Base-by-base conservation (phyloP, 2,329 filamentous ascomycete genomes). In the Tolypocladium cylindrosporum region DNA sequence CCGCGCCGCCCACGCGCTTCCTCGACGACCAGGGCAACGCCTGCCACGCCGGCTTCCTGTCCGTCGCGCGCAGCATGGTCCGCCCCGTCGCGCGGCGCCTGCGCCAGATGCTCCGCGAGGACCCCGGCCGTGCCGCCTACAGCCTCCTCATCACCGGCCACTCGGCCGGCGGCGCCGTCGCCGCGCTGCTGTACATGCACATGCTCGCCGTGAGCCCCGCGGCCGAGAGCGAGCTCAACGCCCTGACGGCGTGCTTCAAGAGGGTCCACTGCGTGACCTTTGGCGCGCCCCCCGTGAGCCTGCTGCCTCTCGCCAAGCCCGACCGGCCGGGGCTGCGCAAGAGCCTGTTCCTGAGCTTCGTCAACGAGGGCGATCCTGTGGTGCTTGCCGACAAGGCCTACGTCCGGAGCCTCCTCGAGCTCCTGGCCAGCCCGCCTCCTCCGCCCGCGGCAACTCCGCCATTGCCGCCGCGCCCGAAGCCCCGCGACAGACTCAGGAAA, bases 331-430 rank as follows among this genome's bases (percentile, higher is more conserved):
- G 76, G 14, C 70, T 82, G 27, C 71, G 77, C 36, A 91, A 89
- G 67, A 91, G 85, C 58, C 69, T 93, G 5, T 96, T 96, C 68
- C 79, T 90, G 56, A 84, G 82, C 48, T 91, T 96, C 67, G 78
- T 92, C 65, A 96, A 96, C 67, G 90, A 96, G 69, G 91, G 91
- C 4, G 91, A 96, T 63, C 90, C 89, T 0, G 88, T 96, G 0
- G 79, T 83, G 0, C 76, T 91, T 36, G 90, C 90, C 0, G 90
- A 95, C 67, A 88, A 85, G 70, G 80, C 83, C 0, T 93, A 95
- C 64, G 78, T 95, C 19, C 82, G 81, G 61, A 89, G 84, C 40
- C 75, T 95, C 11, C 72, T 94, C 1, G 85, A 89, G 59, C 76
- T 95, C 0, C 87, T 90, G 58, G 80, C 84, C 1, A 55, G 53